Evolutionary conservation across 1,139 yeast genomes (phyloP).

Genomic region (Taphrina betulina): DNA sequence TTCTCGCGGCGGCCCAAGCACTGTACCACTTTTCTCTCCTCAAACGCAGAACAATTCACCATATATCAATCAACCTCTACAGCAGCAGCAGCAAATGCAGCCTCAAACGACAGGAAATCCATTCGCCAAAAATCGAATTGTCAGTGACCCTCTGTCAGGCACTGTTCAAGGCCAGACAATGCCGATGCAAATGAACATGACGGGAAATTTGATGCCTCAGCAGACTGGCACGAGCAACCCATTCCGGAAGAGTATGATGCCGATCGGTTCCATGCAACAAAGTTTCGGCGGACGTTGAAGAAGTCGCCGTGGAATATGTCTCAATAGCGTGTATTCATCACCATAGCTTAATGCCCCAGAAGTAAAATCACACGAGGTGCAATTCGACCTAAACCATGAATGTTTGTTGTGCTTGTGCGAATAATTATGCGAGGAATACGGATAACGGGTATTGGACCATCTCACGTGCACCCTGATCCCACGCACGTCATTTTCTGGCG

Average conservation of each 20-base stretch:
- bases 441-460: too few species aligned
- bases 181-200: conserved; percentile 4
- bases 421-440: too few species aligned
- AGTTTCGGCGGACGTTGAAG: neutral
- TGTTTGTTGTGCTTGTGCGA: too few species aligned
- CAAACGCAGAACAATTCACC: neutral
- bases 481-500: too few species aligned
- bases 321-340: too few species aligned
- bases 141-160: conserved; percentile 3
- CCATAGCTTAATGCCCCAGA: too few species aligned
- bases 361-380: too few species aligned
- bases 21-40: neutral
- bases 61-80: neutral
- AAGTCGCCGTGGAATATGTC: conserved; percentile 1
- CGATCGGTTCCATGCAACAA: conserved; percentile 1
- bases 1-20: conserved; percentile 8
- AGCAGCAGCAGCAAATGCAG: neutral
- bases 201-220: conserved; percentile 34
- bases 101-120: conserved; percentile 16
- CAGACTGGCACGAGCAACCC: conserved; percentile 37
- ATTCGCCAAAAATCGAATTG: conserved; percentile 3
- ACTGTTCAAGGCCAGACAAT: neutral
- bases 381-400: too few species aligned
- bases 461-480: too few species aligned
- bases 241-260: conserved; percentile 37